A percentile compares a stretch with the other conserved stretches of the same genome.
These are phyloP conservation scores for Penicillium sp. DNA, from an alignment of 2,329 filamentous ascomycete species.

Conservation along the genomic window DNA sequence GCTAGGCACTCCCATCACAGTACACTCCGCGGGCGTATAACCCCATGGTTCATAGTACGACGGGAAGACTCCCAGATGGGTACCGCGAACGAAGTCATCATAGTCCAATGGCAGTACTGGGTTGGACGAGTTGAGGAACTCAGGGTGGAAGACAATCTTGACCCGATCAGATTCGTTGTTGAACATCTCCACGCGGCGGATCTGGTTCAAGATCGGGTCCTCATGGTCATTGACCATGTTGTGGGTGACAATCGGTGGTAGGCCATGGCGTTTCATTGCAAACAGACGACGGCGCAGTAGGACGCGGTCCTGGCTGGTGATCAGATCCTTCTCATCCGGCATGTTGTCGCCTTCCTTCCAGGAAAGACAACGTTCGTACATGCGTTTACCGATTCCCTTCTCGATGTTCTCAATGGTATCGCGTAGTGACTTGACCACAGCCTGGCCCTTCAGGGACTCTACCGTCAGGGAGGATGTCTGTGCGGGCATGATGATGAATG, in stretches of 20 bases:
- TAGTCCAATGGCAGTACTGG: conserved; percentile 95
- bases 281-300: conserved; percentile 89
- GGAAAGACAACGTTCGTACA: conserved; percentile 90
- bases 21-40: conserved; percentile 97
- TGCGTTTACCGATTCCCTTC: conserved; percentile 85
- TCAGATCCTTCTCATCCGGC: conserved; percentile 95
- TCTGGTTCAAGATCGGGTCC: conserved; percentile 93
- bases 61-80: conserved; percentile 91
- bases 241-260: conserved; percentile 96
- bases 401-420: conserved; percentile 95
- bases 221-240: conserved; percentile 96
- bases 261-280: conserved; percentile 89
- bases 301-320: conserved; percentile 89
- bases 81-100: conserved; percentile 97
- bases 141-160: conserved; percentile 97
- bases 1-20: conserved; percentile 97
- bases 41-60: conserved; percentile 99
- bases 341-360: conserved; percentile 95
- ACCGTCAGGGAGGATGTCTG: conserved; percentile 94
- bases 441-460: conserved; percentile 93
- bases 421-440: conserved; percentile 92
- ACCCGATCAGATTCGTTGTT: conserved; percentile 94
- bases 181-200: conserved; percentile 94
- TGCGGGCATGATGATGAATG: conserved; percentile 98
- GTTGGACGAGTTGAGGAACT: conserved; percentile 95